phyloP scores from a whole-genome alignment of 2,329 filamentous ascomycete genomes.

The Sporothrix curviconia region DNA sequence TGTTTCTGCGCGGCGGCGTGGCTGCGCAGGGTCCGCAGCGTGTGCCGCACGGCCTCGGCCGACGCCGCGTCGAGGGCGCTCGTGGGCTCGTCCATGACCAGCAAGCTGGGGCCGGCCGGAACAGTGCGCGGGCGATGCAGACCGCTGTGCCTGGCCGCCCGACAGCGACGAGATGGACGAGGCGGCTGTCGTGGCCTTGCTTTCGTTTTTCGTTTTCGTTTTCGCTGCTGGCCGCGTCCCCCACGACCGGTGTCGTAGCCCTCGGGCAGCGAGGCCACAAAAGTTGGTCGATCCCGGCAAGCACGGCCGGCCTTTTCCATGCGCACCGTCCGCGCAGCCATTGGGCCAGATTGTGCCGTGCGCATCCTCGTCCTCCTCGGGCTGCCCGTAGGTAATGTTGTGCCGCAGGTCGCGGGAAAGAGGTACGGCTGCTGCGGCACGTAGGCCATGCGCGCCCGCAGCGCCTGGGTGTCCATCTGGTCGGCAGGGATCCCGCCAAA shows the following conservation, averaged over 20 bases:
- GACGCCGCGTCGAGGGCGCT: constrained; percentile 63
- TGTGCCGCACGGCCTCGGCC: constrained; percentile 54
- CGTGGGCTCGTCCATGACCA: constrained; percentile 84
- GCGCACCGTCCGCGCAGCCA: constrained; percentile 35
- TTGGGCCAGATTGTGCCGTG: constrained; percentile 33
- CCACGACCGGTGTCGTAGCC: constrained; percentile 68
- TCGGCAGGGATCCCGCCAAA: constrained; percentile 52
- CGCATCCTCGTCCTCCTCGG: constrained; percentile 27
- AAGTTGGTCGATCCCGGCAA: constrained; percentile 68
- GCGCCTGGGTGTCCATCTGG: constrained; percentile 50
- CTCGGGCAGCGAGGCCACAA: constrained; percentile 62
- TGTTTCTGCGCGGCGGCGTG: background rate
- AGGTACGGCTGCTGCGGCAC: constrained; percentile 67
- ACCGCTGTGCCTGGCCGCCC: constrained; percentile 80
- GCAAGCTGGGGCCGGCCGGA: constrained; percentile 61
- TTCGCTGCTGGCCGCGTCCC: constrained; percentile 49
- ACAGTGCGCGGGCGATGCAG: constrained; percentile 72
- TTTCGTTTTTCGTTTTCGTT: background rate
- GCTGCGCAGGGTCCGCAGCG: constrained; percentile 5
- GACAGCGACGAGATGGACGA: constrained; percentile 49
- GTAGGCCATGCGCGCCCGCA: constrained; percentile 58
- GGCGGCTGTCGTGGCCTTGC: background rate
- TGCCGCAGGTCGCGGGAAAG: constrained; percentile 71
- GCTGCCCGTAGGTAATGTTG: constrained; percentile 78
- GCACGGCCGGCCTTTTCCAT: constrained; percentile 47